Evolutionary conservation across 352 stramenopile species (phyloP).

Genomic region (Phytophthora ohioensis): DNA sequence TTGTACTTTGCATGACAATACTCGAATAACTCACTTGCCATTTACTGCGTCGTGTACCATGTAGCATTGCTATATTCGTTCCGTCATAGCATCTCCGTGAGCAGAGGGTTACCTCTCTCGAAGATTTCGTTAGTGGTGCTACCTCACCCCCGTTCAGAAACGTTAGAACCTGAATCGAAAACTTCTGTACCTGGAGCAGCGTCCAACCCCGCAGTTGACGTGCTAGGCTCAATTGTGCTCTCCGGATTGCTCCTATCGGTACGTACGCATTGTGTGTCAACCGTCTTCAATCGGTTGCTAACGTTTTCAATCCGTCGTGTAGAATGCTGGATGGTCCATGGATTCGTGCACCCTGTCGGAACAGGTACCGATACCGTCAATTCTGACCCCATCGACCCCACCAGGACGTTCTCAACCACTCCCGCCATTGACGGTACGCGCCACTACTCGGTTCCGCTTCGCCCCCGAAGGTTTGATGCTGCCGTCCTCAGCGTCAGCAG

Average conservation of each 20-base stretch:
- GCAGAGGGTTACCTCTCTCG: conserved; percentile 21
- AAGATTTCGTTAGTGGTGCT: conserved; percentile 40
- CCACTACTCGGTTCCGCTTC: conserved; percentile 37
- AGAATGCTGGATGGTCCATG: conserved; percentile 54
- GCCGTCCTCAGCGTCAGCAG: conserved; percentile 4
- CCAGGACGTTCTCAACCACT: conserved; percentile 30
- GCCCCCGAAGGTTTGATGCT: conserved; percentile 21
- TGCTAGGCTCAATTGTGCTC: conserved; percentile 44
- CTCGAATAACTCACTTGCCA: neutral
- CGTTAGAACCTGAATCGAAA: neutral
- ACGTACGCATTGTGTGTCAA: conserved; percentile 8
- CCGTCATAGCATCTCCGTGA: conserved; percentile 38
- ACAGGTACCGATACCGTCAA: neutral
- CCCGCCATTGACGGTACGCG: conserved; percentile 35
- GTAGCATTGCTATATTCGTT: conserved; percentile 53
- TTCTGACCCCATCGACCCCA: neutral
- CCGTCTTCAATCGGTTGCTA: neutral
- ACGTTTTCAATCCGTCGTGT: conserved; percentile 4
- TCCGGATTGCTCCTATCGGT: conserved; percentile 60
- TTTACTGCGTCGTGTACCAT: neutral
- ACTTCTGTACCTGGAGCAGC: neutral
- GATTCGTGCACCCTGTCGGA: conserved; percentile 29
- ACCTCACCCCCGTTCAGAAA: conserved; percentile 1
- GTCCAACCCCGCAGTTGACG: conserved; percentile 1
- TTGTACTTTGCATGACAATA: neutral